Evolutionary conservation across 768 basidiomycete species (phyloP), one percentile per base, ranked within the genome.

Genomic region (Hirschioporus abietinus): DNA sequence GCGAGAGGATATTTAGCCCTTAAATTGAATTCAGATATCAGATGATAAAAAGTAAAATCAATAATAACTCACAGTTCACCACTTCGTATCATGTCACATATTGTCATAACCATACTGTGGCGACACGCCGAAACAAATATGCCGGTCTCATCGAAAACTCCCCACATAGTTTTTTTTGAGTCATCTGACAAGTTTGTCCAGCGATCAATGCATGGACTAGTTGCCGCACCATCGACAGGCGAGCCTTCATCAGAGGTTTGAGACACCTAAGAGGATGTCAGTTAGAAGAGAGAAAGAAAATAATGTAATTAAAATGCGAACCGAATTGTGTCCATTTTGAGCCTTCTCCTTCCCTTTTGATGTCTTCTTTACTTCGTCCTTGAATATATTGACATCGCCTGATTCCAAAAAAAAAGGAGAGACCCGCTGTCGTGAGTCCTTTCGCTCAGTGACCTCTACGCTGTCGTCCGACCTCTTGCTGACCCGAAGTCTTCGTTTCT

Each of bases 21-120:
- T n/a, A n/a, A n/a, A n/a, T n/a, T 74, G 58, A 7, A 52, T 52
- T 52, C 42, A 20, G 12, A 15, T 10, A 3, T 52, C 42, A 61
- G n/a, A n/a, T n/a, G n/a, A n/a, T n/a, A n/a, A n/a, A n/a, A 61
- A 57, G 17, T 26, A 34, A 25, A 6, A 57, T 57, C 10, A 60
- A n/a, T 63, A 7, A n/a, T 35, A 23, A 68, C 74, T 65, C 63
- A 74, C 74, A 74, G 68, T 60, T 75, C 73, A 5, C 74, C 72
- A 35, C 71, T 73, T 1, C 68, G 68, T 17, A 73, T 67, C 74
- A 74, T 74, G 58, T 74, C 72, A 59, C 70, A 72, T 9, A 68
- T 59, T 0, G 63, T 36, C 12, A 72, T 66, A n/a, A 70, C 62
- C 0, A 72, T 67, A 0, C 72, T 71, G 62, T 74, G 72, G 7